These are phyloP conservation scores for Piloderma croceum DNA, from an alignment of 768 basidiomycete genomes.

Conservation along the genomic window DNA sequence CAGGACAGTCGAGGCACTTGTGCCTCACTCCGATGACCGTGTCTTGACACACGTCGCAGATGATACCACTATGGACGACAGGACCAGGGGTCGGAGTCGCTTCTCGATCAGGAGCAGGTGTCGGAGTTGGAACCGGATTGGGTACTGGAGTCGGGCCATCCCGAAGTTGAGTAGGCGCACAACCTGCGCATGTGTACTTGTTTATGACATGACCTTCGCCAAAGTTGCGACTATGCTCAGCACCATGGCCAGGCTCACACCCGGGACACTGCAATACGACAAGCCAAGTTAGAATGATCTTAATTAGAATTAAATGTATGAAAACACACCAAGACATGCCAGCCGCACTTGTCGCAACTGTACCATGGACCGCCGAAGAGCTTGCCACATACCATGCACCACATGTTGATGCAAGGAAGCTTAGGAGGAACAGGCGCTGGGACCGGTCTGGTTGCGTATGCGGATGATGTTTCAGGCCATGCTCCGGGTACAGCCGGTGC, in stretches of 20 bases:
- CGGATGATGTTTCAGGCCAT: too few relatives aligned
- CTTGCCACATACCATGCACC: constrained; percentile 31
- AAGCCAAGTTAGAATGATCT: constrained; percentile 10
- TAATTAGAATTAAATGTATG: neutral
- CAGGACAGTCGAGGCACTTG: constrained; percentile 75
- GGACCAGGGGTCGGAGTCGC: too few relatives aligned
- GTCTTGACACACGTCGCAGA: constrained; percentile 60
- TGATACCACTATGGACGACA: constrained; percentile 47
- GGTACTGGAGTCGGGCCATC: too few relatives aligned
- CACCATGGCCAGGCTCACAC: constrained; percentile 21
- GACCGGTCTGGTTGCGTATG: constrained; percentile 5
- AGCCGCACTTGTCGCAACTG: constrained; percentile 33
- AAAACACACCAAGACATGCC: constrained; percentile 31
- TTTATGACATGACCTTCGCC: constrained; percentile 28
- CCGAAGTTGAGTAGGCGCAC: too few relatives aligned
- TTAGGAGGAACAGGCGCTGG: constrained; percentile 9
- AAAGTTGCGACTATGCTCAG: constrained; percentile 27
- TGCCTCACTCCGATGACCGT: constrained; percentile 62
- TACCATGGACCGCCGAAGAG: constrained; percentile 28
- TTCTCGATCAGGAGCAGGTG: too few relatives aligned
- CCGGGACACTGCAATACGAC: constrained; percentile 26
- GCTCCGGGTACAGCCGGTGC: too few relatives aligned
- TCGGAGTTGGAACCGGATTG: too few relatives aligned
- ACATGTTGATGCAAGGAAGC: constrained; percentile 21
- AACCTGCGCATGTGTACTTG: constrained; percentile 15